These are phyloP conservation scores for Heterobasidion occidentale DNA, from an alignment of 1,284 basidiomycete species.

Conservation along the genomic window DNA sequence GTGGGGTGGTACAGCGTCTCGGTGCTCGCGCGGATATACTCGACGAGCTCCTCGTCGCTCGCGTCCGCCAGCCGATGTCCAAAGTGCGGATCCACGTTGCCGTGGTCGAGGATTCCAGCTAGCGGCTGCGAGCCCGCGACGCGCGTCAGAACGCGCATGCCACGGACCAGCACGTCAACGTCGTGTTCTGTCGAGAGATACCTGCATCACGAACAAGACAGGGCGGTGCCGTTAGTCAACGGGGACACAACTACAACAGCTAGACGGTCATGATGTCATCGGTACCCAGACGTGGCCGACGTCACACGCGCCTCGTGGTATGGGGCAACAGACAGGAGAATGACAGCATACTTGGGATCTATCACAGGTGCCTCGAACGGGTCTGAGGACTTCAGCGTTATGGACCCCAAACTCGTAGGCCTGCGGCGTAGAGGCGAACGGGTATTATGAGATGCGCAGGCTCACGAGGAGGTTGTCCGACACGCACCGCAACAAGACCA, in stretches of 20 bases:
- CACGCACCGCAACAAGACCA: conserved; percentile 21
- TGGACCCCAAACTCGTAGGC: conserved; percentile 33
- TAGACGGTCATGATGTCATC: not conserved
- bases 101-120: conserved; percentile 34
- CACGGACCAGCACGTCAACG: conserved; percentile 44
- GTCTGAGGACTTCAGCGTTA: conserved; percentile 30
- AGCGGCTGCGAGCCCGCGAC: conserved; percentile 45
- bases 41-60: conserved; percentile 21
- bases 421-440: conserved; percentile 14
- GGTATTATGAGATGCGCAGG: too few species aligned
- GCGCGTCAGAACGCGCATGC: conserved; percentile 38
- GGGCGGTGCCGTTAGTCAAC: not conserved
- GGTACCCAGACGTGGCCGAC: too few species aligned
- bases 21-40: conserved; percentile 33
- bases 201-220: conserved; percentile 22
- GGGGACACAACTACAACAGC: not conserved
- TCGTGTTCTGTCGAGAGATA: conserved; percentile 53
- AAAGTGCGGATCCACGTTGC: conserved; percentile 17
- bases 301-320: too few species aligned
- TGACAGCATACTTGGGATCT: conserved; percentile 30
- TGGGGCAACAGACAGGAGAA: not conserved
- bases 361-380: conserved; percentile 35
- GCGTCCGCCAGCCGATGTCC: conserved; percentile 20
- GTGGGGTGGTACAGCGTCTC: conserved; percentile 56
- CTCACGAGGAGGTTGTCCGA: not conserved